Percentiles rank a stretch among this genome's conserved stretches.
These are phyloP conservation scores for Rhodotorula diobovata DNA, from an alignment of 768 basidiomycete genomes.

Conservation along the genomic window DNA sequence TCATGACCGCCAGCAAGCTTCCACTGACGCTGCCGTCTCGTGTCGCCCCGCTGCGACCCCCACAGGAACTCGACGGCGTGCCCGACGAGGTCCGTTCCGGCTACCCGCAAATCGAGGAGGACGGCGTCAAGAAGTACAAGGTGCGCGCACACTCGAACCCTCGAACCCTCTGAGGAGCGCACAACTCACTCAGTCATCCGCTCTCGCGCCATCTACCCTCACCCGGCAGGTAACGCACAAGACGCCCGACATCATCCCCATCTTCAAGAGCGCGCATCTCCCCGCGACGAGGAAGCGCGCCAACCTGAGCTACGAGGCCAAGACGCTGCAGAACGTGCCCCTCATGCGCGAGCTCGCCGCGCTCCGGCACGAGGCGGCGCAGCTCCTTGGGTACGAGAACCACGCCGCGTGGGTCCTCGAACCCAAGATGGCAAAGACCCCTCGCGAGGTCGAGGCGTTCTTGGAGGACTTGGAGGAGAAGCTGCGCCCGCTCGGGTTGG, in stretches of 20 bases:
- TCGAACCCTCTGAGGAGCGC: neutral
- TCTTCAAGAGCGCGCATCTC: constrained; percentile 73
- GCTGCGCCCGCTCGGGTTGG: constrained; percentile 64
- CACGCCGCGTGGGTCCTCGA: constrained; percentile 84
- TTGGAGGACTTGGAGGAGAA: constrained; percentile 69
- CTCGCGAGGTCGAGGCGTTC: constrained; percentile 62
- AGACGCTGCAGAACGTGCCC: constrained; percentile 65
- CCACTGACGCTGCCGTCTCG: no score
- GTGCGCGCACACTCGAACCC: constrained; percentile 36
- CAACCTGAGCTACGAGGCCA: constrained; percentile 63
- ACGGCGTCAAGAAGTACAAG: constrained; percentile 46
- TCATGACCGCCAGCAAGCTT: no score
- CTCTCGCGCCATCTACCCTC: constrained; percentile 51
- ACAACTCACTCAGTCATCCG: no score
- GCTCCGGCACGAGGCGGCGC: constrained; percentile 66
- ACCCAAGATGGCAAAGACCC: constrained; percentile 55
- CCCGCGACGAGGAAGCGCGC: constrained; percentile 66
- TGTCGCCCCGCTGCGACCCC: no score
- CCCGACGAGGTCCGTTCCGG: constrained; percentile 74
- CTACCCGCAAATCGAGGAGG: constrained; percentile 60
- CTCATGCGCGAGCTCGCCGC: constrained; percentile 64
- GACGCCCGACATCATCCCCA: constrained; percentile 73
- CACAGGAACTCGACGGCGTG: constrained; percentile 72
- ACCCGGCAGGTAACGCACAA: constrained; percentile 74
- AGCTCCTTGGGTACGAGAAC: constrained; percentile 65